Conservation (phyloP, 352 stramenopile species). For the Globisporangium canariense region DNA sequence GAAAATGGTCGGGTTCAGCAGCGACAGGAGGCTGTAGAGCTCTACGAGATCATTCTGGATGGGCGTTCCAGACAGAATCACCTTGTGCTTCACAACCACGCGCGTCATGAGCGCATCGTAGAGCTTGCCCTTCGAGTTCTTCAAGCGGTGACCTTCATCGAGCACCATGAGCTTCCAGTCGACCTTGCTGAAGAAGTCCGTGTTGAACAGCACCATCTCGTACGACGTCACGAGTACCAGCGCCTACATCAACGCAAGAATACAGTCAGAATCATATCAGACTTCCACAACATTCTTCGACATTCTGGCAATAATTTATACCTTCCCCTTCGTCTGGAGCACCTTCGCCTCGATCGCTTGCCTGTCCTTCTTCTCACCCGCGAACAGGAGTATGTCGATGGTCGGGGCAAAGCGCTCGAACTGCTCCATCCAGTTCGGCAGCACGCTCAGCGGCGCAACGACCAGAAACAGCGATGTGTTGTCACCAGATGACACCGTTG, state of each 20-base stretch:
- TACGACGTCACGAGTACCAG: conserved; percentile 76
- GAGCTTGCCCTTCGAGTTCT: conserved; percentile 70
- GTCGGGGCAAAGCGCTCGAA: conserved; percentile 64
- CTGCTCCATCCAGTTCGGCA: conserved; percentile 84
- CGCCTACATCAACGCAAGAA: conserved; percentile 11
- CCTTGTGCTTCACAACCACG: conserved; percentile 37
- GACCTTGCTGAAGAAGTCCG: conserved; percentile 44
- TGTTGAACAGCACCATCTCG: conserved; percentile 63
- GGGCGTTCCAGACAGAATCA: conserved; percentile 80
- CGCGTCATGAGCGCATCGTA: conserved; percentile 43
- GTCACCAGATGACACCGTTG: not conserved
- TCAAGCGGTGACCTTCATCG: conserved; percentile 89
- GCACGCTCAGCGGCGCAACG: conserved; percentile 71
- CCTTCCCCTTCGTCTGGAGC: conserved; percentile 11
- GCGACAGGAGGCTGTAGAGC: conserved; percentile 71
- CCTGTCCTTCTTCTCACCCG: conserved; percentile 50
- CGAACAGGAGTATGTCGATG: conserved; percentile 56
- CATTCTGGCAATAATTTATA: not conserved
- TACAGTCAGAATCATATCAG: not conserved
- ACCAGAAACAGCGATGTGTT: conserved; percentile 38
- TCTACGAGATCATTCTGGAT: conserved; percentile 88
- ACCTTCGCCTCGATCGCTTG: conserved; percentile 6
- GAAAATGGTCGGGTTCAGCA: conserved; percentile 88
- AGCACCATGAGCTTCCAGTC: conserved; percentile 69
- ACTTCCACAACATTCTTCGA: no score